Conservation (phyloP, 192 early-diverging fungal genomes). For the Podila epigama region DNA sequence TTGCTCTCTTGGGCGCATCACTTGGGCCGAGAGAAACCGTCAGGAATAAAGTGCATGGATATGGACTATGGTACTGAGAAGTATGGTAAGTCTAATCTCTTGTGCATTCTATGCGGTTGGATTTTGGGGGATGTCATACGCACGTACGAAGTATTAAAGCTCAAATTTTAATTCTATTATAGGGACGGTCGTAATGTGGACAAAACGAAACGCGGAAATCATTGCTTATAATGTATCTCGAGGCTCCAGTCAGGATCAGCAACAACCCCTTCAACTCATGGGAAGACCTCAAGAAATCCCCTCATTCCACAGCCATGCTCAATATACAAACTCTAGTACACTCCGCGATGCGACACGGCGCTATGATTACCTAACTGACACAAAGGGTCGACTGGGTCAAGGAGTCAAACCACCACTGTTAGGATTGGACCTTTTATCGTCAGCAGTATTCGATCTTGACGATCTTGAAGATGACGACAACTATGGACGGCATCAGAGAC, state of each 20-base stretch:
- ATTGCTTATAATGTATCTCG: background rate
- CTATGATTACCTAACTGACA: background rate
- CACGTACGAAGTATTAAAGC: background rate
- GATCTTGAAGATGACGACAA: background rate
- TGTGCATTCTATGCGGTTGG: too few relatives aligned
- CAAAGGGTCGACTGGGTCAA: background rate
- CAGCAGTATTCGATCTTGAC: background rate
- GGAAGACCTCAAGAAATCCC: background rate
- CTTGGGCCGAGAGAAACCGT: background rate
- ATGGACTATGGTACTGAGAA: background rate
- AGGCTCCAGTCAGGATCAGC: too few relatives aligned
- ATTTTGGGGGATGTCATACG: too few relatives aligned
- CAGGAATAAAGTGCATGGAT: background rate
- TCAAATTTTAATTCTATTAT: background rate
- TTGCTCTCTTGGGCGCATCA: background rate
- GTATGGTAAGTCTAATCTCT: background rate
- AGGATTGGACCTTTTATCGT: background rate
- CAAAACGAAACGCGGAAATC: background rate
- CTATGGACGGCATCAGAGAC: background rate
- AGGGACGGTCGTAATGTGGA: background rate
- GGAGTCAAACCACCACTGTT: background rate
- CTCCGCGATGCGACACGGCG: background rate
- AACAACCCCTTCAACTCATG: background rate
- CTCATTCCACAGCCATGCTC: background rate
- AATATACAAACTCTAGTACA: background rate